Percentiles rank a stretch among this genome's conserved stretches.
phyloP scores from a whole-genome alignment of 73 alveolate genomes.

The Paramecium sexaurelia region DNA sequence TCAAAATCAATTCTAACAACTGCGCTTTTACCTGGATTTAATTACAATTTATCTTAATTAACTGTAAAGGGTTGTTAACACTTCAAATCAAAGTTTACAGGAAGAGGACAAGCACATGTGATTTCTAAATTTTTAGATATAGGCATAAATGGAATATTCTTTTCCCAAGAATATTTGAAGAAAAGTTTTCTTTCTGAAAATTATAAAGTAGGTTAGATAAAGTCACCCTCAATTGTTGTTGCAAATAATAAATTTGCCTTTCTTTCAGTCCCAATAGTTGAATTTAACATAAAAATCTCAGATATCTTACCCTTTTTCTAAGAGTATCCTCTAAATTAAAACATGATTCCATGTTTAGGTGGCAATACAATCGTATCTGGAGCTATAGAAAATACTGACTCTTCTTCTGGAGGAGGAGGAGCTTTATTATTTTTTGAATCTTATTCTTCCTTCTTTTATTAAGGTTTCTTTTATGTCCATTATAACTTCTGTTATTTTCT shows the following conservation, averaged over 20 bases:
- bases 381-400: slow-evolving; percentile 84
- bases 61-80: slow-evolving; percentile 87
- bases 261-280: slow-evolving; percentile 96
- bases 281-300: slow-evolving; percentile 90
- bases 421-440: slow-evolving; percentile 49
- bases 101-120: slow-evolving; percentile 80
- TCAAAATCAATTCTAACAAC: slow-evolving; percentile 96
- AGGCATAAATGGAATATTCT: slow-evolving; percentile 95
- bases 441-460: slow-evolving; percentile 68
- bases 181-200: slow-evolving; percentile 94
- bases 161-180: slow-evolving; percentile 96
- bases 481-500: slow-evolving; percentile 95
- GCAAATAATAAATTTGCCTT: slow-evolving; percentile 95
- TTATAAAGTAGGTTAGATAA: slow-evolving; percentile 96
- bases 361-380: slow-evolving; percentile 84
- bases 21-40: slow-evolving; percentile 91
- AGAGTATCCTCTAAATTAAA: slow-evolving; percentile 84
- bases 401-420: slow-evolving; percentile 75
- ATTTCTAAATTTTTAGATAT: slow-evolving; percentile 81
- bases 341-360: slow-evolving; percentile 79
- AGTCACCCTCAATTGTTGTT: slow-evolving; percentile 95
- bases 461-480: slow-evolving; percentile 84
- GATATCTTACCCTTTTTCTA: slow-evolving; percentile 83
- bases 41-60: slow-evolving; percentile 81
- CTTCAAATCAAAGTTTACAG: slow-evolving; percentile 85